These are phyloP conservation scores for Cyclostephanos tholiformis DNA, from an alignment of 108 stramenopile genomes.

Conservation along the genomic window DNA sequence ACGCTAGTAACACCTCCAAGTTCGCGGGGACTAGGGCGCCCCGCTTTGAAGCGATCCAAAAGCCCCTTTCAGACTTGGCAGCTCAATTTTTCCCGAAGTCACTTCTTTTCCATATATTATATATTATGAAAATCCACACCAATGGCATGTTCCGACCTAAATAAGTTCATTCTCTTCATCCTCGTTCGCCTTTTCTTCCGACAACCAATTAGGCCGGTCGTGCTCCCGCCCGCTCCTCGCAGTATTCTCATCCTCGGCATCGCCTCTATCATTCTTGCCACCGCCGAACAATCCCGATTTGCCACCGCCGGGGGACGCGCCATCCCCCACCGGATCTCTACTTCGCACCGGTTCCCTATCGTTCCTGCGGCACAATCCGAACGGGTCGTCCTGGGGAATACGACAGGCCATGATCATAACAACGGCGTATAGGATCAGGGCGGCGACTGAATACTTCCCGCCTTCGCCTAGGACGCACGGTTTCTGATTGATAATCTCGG, in stretches of 20 bases:
- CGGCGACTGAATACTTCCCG: conserved; percentile 18
- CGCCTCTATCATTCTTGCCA: conserved; percentile 7
- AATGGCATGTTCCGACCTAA: background rate
- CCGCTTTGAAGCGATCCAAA: too few species aligned
- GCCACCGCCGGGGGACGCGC: background rate
- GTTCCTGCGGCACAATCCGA: conserved; percentile 23
- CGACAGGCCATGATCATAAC: conserved; percentile 29
- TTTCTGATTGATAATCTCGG: conserved; percentile 35
- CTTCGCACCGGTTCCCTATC: background rate
- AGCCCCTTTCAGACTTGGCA: too few species aligned
- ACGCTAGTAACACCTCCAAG: too few species aligned
- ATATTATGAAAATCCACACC: too few species aligned
- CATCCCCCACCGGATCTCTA: conserved; percentile 11
- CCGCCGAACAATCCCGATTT: background rate
- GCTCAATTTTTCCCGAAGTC: too few species aligned
- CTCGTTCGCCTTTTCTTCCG: conserved; percentile 19
- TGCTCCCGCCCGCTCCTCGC: conserved; percentile 16
- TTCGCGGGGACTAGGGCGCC: too few species aligned
- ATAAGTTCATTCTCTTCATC: conserved; percentile 39
- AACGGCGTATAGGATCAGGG: conserved; percentile 20
- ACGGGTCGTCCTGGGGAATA: conserved; percentile 33
- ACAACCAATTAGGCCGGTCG: conserved; percentile 29
- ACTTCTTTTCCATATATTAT: too few species aligned
- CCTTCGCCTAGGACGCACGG: conserved; percentile 32
- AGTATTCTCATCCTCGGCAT: background rate